Evolutionary conservation across 257 asterid species (phyloP), one percentile per base, ranked within the genome.

Genomic region (Catharanthus roseus): DNA sequence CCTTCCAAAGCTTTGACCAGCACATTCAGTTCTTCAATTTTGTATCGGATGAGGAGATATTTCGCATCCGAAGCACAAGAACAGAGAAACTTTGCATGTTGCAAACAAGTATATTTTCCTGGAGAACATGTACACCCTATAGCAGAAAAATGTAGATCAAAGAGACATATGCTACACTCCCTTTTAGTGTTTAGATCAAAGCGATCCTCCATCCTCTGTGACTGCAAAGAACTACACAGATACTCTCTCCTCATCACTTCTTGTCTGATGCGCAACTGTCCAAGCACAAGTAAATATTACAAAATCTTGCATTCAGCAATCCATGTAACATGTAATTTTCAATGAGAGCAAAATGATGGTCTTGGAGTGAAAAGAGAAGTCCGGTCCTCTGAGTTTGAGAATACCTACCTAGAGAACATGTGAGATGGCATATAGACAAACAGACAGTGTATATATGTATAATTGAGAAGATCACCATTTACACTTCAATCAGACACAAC

Each of bases 1-100:
- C 90, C 96, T 80, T 91, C 89, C 57, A 93, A 71, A 36, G 91
- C 97, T 81, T 83, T 88, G 50, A 86, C 90, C 11, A 95, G 84
- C 75, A 78, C 72, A 36, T 78, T 55, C 83, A 91, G 69, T 57
- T 89, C 93, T 1, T 68, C 47, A 3, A 79, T 79, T 49, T 67
- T 74, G 50, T 86, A 79, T 41, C 97, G 79, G 71, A 78, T 67
- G 68, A 78, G 76, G 61, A 86, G 77, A 72, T 10, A 72, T 78
- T 80, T 88, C 68, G 77, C 66, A 16, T 65, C 55, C 91, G 89
- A 89, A 47, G 84, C 21, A 77, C 96, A 91, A 42, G 83, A 73
- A 70, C 99, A 91, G 36, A 88, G 82, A 72, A 73, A 81, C 70
- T 85, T 91, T 55, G 87, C 83, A 67, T 93, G 97, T 36, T 57